Evolutionary conservation across 2,329 filamentous ascomycete species (phyloP), one percentile per base, ranked within the genome.

Genomic region (Didymosphaeria variabile): DNA sequence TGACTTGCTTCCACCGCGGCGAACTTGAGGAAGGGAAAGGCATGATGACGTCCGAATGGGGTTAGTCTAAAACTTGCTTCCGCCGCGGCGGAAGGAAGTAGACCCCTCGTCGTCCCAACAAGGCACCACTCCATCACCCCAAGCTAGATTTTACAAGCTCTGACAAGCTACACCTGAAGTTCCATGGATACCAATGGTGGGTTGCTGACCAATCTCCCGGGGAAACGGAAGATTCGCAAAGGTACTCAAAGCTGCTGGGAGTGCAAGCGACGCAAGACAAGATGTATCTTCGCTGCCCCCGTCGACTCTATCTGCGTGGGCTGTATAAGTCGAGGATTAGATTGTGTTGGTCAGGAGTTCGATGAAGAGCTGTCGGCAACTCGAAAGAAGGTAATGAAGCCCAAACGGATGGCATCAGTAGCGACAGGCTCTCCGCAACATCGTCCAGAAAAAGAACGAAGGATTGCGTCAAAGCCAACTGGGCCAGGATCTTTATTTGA

Each of bases 211-310:
- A 8, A 12, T 9, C 0, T 23, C 15, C 19, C 50, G 6, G 40
- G 50, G 40, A 31, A 60, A 50, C 70, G 74, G 62, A 78, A 73
- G 57, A 69, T 79, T 63, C 68, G 76, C 21, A 79, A 79, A 60
- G 77, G 77, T 13, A 79, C 77, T 10, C 75, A 74, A 60, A 78
- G 73, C 55, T 79, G 77, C 63, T 79, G 77, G 65, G 77, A 77
- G 64, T 79, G 77, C 69, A 77, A 70, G 58, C 64, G 67, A 38
- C 63, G 72, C 23, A 76, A 75, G 34, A 59, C 71, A 8, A 57
- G 65, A n/a, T 75, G 71, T 47, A 63, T 59, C 2, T 72, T 69
- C 31, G 50, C 34, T 9, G 19, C 50, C n/a, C 34, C 50, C 12
- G 7, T 21, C 21, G 50, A 52, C 12, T 8, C 32, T 12, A 7